Evolutionary conservation across 805 yeast genomes (phyloP).

Genomic region (Saccharomyces mikatae): DNA sequence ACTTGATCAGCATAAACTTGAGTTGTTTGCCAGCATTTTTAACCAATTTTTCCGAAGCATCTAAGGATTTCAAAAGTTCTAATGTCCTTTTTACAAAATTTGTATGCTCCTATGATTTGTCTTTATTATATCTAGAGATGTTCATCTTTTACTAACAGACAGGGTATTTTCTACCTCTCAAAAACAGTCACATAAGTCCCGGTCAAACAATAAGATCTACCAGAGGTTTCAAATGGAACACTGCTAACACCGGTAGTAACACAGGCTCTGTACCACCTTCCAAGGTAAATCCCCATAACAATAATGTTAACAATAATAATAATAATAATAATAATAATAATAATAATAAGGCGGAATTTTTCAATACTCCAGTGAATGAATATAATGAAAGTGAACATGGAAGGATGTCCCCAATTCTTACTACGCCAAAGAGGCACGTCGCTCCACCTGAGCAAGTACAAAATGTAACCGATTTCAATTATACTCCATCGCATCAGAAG

Average conservation of each 20-base stretch:
- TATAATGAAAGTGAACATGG: neutral
- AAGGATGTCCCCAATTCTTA: neutral
- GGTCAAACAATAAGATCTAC: constrained; percentile 42
- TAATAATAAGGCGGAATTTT: neutral
- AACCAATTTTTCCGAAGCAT: neutral
- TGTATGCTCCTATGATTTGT: constrained; percentile 14
- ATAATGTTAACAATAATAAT: neutral
- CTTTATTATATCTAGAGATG: neutral
- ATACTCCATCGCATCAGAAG: constrained; percentile 32
- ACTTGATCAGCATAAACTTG: neutral
- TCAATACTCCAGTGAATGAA: constrained; percentile 7
- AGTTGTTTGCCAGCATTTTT: constrained; percentile 2
- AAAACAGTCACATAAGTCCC: constrained; percentile 34
- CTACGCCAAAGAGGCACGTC: constrained; percentile 1
- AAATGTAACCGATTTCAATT: constrained; percentile 29
- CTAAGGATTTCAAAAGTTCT: neutral
- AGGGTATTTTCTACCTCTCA: neutral
- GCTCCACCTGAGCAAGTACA: constrained; percentile 4
- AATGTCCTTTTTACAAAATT: constrained; percentile 28
- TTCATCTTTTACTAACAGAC: constrained; percentile 5
- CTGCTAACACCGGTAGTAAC: constrained; percentile 8
- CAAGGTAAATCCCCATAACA: neutral
- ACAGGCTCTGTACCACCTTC: neutral
- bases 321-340: constrained; percentile 2
- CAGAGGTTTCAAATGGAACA: constrained; percentile 38